Evolutionary conservation across 306 rosid species (phyloP).

Genomic region (Hippophae gyantsensis): DNA sequence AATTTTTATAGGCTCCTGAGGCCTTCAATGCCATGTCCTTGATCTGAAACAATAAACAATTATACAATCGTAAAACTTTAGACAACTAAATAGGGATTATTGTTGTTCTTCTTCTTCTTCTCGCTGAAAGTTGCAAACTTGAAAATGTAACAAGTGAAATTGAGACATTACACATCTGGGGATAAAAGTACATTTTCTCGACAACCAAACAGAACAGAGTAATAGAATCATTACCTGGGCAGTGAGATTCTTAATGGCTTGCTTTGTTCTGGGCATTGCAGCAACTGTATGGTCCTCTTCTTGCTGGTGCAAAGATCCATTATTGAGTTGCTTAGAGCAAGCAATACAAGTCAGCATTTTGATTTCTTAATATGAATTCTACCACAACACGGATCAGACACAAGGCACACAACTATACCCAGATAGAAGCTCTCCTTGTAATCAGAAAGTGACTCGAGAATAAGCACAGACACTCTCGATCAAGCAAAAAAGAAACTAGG

Average conservation of each 20-base stretch:
- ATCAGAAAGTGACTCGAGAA: neutral
- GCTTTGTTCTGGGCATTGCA: slow-evolving; percentile 72
- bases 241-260: slow-evolving; percentile 79
- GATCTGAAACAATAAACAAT: slow-evolving; percentile 43
- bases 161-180: neutral
- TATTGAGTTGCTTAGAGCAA: slow-evolving; percentile 77
- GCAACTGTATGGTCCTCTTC: slow-evolving; percentile 54
- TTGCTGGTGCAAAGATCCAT: slow-evolving; percentile 75
- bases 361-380: slow-evolving; percentile 15
- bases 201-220: slow-evolving; percentile 13
- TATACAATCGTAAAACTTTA: neutral
- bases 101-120: neutral
- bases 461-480: neutral
- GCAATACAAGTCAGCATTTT: slow-evolving; percentile 90
- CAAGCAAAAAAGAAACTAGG: neutral
- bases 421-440: slow-evolving; percentile 26
- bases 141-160: neutral
- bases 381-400: slow-evolving; percentile 17
- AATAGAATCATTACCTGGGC: slow-evolving; percentile 49
- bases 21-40: slow-evolving; percentile 97
- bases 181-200: slow-evolving; percentile 14
- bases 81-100: neutral
- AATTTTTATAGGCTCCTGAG: slow-evolving; percentile 84
- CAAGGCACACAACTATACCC: slow-evolving; percentile 8
- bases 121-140: slow-evolving; percentile 4